Evolutionary conservation across 2,329 filamentous ascomycete species (phyloP).

Genomic region (Aspergillus sp.): DNA sequence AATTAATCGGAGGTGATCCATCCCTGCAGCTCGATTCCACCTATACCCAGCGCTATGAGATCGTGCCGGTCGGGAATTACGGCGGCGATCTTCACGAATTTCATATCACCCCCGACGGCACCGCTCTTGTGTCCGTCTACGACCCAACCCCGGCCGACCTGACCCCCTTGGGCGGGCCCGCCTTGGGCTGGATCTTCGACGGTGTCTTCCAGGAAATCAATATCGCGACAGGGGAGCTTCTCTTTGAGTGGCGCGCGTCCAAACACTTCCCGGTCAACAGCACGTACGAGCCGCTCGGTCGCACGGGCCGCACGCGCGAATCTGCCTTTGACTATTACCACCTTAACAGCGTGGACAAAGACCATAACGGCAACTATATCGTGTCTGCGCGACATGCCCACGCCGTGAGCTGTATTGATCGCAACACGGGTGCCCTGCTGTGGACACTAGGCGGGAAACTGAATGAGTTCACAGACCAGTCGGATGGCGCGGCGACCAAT

Average conservation of each 20-base stretch:
- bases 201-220: constrained; percentile 33
- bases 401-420: constrained; percentile 48
- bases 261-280: constrained; percentile 28
- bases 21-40: constrained; percentile 21
- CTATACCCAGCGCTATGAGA: constrained; percentile 20
- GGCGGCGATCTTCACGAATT: constrained; percentile 34
- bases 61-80: constrained; percentile 18
- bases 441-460: constrained; percentile 54
- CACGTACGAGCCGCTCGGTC: constrained; percentile 13
- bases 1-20: background rate
- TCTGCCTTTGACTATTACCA: constrained; percentile 56
- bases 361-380: constrained; percentile 50
- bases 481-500: constrained; percentile 38
- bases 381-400: constrained; percentile 52
- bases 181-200: constrained; percentile 32
- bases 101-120: constrained; percentile 28
- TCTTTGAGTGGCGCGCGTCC: constrained; percentile 37
- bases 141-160: constrained; percentile 28
- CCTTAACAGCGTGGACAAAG: constrained; percentile 56
- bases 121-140: constrained; percentile 29
- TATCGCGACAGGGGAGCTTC: constrained; percentile 30
- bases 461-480: constrained; percentile 45
- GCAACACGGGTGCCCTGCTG: constrained; percentile 46
- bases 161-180: constrained; percentile 22
- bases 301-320: constrained; percentile 9